phyloP scores from a whole-genome alignment of 2,329 filamentous ascomycete species.

The Lomentospora prolificans region DNA sequence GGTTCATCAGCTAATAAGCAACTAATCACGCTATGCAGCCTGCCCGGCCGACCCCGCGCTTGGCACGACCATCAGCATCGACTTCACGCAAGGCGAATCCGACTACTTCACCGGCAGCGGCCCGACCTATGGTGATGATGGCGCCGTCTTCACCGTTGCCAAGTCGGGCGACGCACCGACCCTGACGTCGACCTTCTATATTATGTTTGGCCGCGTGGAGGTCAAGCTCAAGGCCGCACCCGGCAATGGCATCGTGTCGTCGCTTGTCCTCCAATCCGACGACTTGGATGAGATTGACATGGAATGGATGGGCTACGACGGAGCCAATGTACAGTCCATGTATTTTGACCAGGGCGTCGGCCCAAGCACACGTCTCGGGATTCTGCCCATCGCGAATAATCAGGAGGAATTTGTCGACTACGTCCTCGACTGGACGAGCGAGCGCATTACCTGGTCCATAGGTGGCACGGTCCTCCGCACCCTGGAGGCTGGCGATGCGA shows the following conservation, averaged over 20 bases:
- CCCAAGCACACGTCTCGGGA: slow-evolving; percentile 50
- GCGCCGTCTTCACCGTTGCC: slow-evolving; percentile 62
- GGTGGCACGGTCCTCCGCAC: slow-evolving; percentile 58
- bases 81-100: slow-evolving; percentile 59
- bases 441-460: slow-evolving; percentile 59
- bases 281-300: slow-evolving; percentile 84
- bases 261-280: slow-evolving; percentile 74
- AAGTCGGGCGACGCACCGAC: slow-evolving; percentile 68
- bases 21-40: slow-evolving; percentile 18
- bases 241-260: slow-evolving; percentile 68
- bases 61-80: slow-evolving; percentile 50
- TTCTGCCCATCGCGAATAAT: slow-evolving; percentile 44
- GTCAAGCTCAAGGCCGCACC: slow-evolving; percentile 66
- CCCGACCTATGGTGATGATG: slow-evolving; percentile 46
- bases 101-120: slow-evolving; percentile 59
- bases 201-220: slow-evolving; percentile 77
- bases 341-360: slow-evolving; percentile 67
- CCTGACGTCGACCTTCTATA: slow-evolving; percentile 68
- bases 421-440: slow-evolving; percentile 60
- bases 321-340: slow-evolving; percentile 58
- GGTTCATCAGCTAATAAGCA: slow-evolving; percentile 34
- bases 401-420: slow-evolving; percentile 63
- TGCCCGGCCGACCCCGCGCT: slow-evolving; percentile 67
- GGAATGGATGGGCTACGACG: slow-evolving; percentile 65
- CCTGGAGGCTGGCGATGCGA: slow-evolving; percentile 49